Evolutionary conservation across 2,329 filamentous ascomycete species (phyloP).

Genomic region (Scytalidium lignicola): DNA sequence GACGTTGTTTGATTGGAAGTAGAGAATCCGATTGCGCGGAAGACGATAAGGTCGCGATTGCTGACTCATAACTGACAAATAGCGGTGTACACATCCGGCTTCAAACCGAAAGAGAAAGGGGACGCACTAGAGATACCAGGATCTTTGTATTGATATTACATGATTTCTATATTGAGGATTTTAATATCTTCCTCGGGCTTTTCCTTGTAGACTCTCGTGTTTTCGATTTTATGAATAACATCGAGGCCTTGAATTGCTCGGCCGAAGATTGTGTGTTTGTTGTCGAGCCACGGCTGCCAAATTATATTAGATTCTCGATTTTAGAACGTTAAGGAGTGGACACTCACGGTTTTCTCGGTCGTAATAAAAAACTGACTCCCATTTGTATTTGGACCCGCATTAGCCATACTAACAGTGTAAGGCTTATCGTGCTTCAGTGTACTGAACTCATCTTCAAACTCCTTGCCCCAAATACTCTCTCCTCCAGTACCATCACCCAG

Average conservation of each 20-base stretch:
- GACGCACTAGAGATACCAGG: background rate
- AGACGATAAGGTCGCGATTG: background rate
- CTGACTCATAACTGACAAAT: background rate
- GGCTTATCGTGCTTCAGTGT: constrained; percentile 89
- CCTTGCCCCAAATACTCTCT: constrained; percentile 86
- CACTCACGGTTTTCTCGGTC: constrained; percentile 81
- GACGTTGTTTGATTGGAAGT: background rate
- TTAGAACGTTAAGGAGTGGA: background rate
- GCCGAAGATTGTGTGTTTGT: constrained; percentile 95
- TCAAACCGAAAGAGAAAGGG: background rate
- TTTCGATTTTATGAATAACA: constrained; percentile 94
- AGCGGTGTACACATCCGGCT: background rate
- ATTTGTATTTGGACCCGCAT: constrained; percentile 92
- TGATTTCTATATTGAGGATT: constrained; percentile 72
- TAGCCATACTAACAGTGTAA: constrained; percentile 96
- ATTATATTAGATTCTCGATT: constrained; percentile 9
- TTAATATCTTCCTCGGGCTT: constrained; percentile 97
- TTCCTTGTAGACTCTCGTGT: constrained; percentile 77
- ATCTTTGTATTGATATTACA: constrained; percentile 15
- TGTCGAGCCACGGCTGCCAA: constrained; percentile 77
- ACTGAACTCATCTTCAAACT: constrained; percentile 92
- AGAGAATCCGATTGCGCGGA: background rate
- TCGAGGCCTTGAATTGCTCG: constrained; percentile 85
- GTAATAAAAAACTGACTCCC: constrained; percentile 98
- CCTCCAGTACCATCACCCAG: constrained; percentile 85